Conservation (phyloP, 176 grass and related monocot species). For the Ensete ventricosum region DNA sequence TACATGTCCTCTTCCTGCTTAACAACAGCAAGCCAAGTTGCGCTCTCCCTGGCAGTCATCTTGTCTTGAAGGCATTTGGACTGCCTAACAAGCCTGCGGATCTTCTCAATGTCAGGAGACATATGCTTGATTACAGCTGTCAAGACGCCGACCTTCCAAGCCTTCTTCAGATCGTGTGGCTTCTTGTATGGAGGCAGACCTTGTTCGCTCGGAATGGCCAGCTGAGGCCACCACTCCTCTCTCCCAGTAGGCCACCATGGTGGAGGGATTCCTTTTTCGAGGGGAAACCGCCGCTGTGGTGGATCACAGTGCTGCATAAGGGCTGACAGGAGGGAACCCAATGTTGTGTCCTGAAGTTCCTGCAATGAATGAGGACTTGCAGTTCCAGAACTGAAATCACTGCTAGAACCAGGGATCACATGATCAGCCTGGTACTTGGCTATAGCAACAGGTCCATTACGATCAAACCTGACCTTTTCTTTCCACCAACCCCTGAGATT, state of each 20-base stretch:
- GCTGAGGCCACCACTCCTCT: constrained; percentile 65
- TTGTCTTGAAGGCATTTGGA: constrained; percentile 93
- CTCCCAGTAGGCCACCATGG: constrained; percentile 71
- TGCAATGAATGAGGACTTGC: constrained; percentile 47
- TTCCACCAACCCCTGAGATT: constrained; percentile 95
- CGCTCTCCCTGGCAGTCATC: constrained; percentile 90
- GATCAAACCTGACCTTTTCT: constrained; percentile 85
- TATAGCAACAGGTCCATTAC: constrained; percentile 72
- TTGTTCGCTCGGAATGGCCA: constrained; percentile 39
- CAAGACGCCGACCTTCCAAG: constrained; percentile 86
- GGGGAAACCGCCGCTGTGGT: constrained; percentile 73
- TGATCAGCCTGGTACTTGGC: constrained; percentile 44
- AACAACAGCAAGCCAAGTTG: constrained; percentile 70
- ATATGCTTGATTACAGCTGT: constrained; percentile 90
- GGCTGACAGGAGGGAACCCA: constrained; percentile 76
- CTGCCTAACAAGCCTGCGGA: constrained; percentile 71
- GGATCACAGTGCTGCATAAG: constrained; percentile 96
- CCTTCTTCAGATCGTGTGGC: constrained; percentile 96
- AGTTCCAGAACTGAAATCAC: neutral
- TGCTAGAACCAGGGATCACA: neutral
- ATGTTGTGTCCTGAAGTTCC: constrained; percentile 85
- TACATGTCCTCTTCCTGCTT: constrained; percentile 76
- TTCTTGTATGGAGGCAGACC: constrained; percentile 82
- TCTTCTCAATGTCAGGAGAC: constrained; percentile 76
- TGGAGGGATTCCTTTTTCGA: constrained; percentile 65